Evolutionary conservation across 192 early-diverging fungal species (phyloP), one percentile per base, ranked within the genome.

Genomic region (Dimargaris cristalligena): DNA sequence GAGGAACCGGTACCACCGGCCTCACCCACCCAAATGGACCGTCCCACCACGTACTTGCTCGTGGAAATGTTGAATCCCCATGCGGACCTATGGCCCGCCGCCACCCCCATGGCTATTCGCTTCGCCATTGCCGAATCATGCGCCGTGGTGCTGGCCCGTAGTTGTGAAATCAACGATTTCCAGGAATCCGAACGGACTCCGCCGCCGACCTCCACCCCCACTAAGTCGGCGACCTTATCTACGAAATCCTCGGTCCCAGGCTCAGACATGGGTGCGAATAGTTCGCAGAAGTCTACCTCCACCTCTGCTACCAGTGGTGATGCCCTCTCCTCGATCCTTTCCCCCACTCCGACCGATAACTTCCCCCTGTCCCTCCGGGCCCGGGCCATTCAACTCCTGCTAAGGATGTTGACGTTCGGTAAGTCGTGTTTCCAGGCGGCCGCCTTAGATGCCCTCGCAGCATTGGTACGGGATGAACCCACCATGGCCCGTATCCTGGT

Each of bases 381-480:
- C 31, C 54, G 54, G 9, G 54, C 34, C 31, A 33, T 56, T 29
- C 34, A 56, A 14, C 32, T 56, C 23, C 54, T 56, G 16, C 14
- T 56, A 20, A 28, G 54, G 13, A 16, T 56, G 30, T 1, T 56
- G 11, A 34, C 31, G 20, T 14, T 23, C 20, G 16, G 13, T 16
- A 10, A 56, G 29, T 1, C 23, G 1, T 16, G 54, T 3, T 10
- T 56, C 1, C 54, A 56, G 30, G 3, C 54, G 2, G 54, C 54
- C 54, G 54, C 54, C 14, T 34, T 56, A 14, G 54, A 56, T 23
- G 54, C 54, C 54, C 20, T 56, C 16, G 54, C 54, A 1, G 26
- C 54, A 29, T 34, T 56, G 32, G 29, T 56, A 13, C 54, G 54
- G 29, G 54, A 56, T 4, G 31, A 33, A 9, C 20, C 32, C 20